Evolutionary conservation across 169 alveolate genomes (phyloP).

Genomic region (Cystoisospora suis): DNA sequence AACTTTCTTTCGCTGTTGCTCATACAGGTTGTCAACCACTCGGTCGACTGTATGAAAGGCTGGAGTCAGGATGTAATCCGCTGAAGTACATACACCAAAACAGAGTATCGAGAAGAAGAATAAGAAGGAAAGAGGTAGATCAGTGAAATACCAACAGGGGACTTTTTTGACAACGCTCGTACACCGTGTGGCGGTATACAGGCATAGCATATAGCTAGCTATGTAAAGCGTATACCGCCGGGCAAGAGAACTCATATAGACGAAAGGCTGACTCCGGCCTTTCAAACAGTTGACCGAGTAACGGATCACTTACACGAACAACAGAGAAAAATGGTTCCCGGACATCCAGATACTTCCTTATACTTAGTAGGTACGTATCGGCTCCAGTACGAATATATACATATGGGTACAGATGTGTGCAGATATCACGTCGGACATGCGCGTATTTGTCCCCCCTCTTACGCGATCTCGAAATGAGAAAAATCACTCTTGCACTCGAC

Average conservation of each 20-base stretch:
- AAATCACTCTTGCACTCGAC: no score
- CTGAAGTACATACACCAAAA: not conserved
- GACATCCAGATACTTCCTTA: not conserved
- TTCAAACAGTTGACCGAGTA: not conserved
- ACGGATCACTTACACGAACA: not conserved
- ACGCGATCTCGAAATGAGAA: no score
- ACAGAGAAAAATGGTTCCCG: not conserved
- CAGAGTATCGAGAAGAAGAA: no score
- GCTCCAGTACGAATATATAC: not conserved
- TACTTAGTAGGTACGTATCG: no score
- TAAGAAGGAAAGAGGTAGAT: no score
- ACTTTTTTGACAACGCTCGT: no score
- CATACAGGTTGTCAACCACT: not conserved
- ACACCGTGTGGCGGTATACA: no score
- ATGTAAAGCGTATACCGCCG: no score
- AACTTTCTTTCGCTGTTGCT: not conserved
- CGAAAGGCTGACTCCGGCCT: not conserved
- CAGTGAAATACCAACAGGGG: no score
- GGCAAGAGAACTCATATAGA: not conserved
- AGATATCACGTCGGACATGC: not conserved
- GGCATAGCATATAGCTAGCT: no score
- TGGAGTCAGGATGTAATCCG: not conserved
- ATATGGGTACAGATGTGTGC: not conserved
- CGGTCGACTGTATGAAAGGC: not conserved
- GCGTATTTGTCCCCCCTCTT: no score